Evolutionary conservation across 1,284 basidiomycete species (phyloP), one percentile per base, ranked within the genome.

Genomic region (Moesziomyces sp.): DNA sequence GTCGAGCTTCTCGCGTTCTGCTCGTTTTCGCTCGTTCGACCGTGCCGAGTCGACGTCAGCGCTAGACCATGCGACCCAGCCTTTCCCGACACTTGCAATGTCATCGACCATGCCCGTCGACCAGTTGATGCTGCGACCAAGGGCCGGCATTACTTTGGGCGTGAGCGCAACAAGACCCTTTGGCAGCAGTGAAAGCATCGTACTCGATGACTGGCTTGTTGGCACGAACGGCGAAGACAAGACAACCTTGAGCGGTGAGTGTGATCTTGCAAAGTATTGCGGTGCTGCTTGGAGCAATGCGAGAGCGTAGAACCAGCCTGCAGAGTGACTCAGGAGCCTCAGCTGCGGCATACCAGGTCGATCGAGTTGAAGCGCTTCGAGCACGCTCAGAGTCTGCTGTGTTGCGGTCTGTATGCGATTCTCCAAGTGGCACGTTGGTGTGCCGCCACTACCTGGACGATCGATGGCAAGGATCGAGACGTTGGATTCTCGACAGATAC

Each of bases 391-490:
- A 10, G 58, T 54, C 42, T 61, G 58, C 24, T 61, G 26, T 10
- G 58, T 54, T 14, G 58, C 21, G 7, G 30, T 38, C 14, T 45
- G 16, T 21, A 61, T 54, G 23, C 58, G 58, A 35, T 53, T 30
- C 40, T 54, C 23, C 19, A 45, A 21, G 0, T 46, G 30, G 40
- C 58, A 61, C 42, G 55, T 50, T 18, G 52, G 43, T 13, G 58
- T 61, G 13, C 52, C 58, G 14, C 58, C 58, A 42, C 58, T 61
- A 28, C 58, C 58, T 4, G 58, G 58, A 4, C 58, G 58, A 54
- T 61, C 58, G 24, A 61, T 61, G 21, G 58, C 58, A 3, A 61
- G 52, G 42, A 61, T 53, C 19, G 58, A 61, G 0, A 61, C 58
- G 24, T 54, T 45, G 21, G 33, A 19, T 2, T 42, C 52, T 45